Evolutionary conservation across 2,329 filamentous ascomycete genomes (phyloP).

Genomic region (Aspergillus sp.): DNA sequence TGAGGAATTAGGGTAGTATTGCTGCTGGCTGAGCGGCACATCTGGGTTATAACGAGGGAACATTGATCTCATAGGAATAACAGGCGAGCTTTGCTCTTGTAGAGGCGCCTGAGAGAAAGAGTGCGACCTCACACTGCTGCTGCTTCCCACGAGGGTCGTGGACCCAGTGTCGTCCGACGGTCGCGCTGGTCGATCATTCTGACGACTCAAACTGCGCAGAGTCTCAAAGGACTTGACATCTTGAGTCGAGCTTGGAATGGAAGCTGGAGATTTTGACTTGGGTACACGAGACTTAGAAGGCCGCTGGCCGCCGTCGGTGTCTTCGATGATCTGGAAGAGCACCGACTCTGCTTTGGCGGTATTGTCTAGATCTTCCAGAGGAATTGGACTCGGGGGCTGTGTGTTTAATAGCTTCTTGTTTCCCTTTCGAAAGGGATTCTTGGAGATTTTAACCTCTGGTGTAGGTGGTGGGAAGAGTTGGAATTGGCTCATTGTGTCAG

Average conservation of each 20-base stretch:
- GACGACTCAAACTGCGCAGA: slow-evolving; percentile 5
- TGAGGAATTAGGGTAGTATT: slow-evolving; percentile 27
- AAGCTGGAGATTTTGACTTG: slow-evolving; percentile 2
- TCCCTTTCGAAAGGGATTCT: slow-evolving; percentile 30
- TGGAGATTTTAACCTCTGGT: slow-evolving; percentile 21
- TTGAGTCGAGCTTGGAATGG: slow-evolving; percentile 1
- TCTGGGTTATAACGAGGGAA: slow-evolving; percentile 41
- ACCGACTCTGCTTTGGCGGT: slow-evolving; percentile 30
- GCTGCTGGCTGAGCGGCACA: slow-evolving; percentile 31
- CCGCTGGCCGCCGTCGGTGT: slow-evolving; percentile 25
- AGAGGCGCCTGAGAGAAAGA: slow-evolving; percentile 11
- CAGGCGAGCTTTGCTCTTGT: slow-evolving; percentile 22
- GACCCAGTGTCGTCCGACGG: slow-evolving; percentile 7
- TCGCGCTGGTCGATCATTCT: slow-evolving; percentile 5
- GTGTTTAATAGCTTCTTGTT: slow-evolving; percentile 18
- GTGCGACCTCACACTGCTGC: slow-evolving; percentile 8
- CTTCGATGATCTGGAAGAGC: slow-evolving; percentile 34
- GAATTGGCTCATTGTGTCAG: slow-evolving; percentile 30
- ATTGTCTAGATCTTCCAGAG: slow-evolving; percentile 24
- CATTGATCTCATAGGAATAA: slow-evolving; percentile 40
- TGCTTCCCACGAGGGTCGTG: slow-evolving; percentile 5
- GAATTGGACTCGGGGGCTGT: slow-evolving; percentile 20
- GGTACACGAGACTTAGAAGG: slow-evolving; percentile 17
- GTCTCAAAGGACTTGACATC: slow-evolving; percentile 10
- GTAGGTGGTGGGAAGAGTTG: slow-evolving; percentile 37